These are phyloP conservation scores for Hyphodiscus hymeniophilus DNA, from an alignment of 495 filamentous ascomycete species.

Conservation along the genomic window DNA sequence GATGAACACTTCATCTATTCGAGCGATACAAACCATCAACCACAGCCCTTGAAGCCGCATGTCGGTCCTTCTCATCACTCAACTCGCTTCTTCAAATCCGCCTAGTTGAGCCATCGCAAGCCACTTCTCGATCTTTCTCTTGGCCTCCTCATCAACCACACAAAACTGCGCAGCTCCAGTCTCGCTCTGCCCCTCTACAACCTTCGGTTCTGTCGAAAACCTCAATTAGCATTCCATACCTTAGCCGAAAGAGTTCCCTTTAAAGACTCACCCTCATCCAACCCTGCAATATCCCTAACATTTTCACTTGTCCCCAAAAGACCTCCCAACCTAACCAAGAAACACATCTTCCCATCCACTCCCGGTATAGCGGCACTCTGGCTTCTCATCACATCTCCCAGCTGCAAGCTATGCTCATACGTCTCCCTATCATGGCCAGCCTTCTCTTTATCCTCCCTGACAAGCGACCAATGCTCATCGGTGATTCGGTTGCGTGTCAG, in stretches of 20 bases:
- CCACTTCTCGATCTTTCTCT: background rate
- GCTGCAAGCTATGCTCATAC: slow-evolving; percentile 4
- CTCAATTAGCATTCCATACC: no score
- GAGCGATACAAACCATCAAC: no score
- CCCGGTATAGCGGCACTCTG: slow-evolving; percentile 1
- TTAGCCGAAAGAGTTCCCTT: no score
- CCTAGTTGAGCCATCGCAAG: background rate
- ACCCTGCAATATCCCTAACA: slow-evolving; percentile 7
- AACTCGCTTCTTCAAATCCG: background rate
- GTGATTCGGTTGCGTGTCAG: background rate
- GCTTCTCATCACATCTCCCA: slow-evolving; percentile 5
- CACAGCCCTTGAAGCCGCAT: no score
- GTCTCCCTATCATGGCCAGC: slow-evolving; percentile 7
- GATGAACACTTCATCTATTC: no score
- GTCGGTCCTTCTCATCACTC: no score
- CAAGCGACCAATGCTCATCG: slow-evolving; percentile 4
- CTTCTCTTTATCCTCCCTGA: background rate
- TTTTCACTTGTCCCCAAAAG: background rate
- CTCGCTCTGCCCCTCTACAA: slow-evolving; percentile 3
- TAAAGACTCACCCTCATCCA: no score
- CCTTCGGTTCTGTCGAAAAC: background rate
- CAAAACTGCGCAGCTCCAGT: slow-evolving; percentile 1
- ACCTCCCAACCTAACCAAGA: slow-evolving; percentile 3
- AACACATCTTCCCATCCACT: slow-evolving; percentile 1
- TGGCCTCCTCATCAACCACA: slow-evolving; percentile 4